Conservation (phyloP, 768 basidiomycete species). For the Austroboletus eburneus region DNA sequence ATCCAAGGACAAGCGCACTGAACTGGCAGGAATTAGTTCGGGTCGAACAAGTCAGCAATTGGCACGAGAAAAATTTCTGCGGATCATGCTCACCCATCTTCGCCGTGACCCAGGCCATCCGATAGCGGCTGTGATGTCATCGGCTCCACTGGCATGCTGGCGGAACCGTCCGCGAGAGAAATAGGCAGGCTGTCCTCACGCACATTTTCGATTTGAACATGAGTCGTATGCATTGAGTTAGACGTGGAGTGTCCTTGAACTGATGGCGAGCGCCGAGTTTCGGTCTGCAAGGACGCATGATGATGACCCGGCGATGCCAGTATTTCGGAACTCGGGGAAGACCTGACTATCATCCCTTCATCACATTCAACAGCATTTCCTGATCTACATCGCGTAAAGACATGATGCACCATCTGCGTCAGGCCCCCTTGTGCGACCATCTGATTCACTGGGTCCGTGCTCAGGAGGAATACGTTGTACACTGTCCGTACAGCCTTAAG, state of each 20-base stretch:
- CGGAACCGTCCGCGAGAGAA: constrained; percentile 1
- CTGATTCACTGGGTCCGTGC: constrained; percentile 87
- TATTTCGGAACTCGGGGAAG: constrained; percentile 23
- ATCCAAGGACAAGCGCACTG: constrained; percentile 19
- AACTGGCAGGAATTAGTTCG: constrained; percentile 22
- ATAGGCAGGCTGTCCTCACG: constrained; percentile 1
- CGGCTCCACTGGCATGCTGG: neutral
- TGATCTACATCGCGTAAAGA: constrained; percentile 77
- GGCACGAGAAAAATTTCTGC: neutral
- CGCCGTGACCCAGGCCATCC: constrained; percentile 4
- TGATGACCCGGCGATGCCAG: constrained; percentile 8
- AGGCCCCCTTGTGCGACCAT: constrained; percentile 98
- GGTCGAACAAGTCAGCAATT: constrained; percentile 5
- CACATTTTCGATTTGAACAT: constrained; percentile 1
- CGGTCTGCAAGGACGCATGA: constrained; percentile 4
- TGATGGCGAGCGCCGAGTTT: constrained; percentile 10
- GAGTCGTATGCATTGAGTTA: neutral
- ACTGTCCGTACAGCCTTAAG: constrained; percentile 96
- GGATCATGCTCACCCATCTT: constrained; percentile 21
- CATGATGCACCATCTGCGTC: constrained; percentile 97
- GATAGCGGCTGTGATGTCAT: neutral
- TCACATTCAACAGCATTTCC: constrained; percentile 18
- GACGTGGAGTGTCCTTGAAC: constrained; percentile 1
- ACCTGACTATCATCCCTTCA: constrained; percentile 13
- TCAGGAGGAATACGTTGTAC: constrained; percentile 95